Conservation (phyloP, 257 asterid genomes). For the Cynanchum wilfordii region DNA sequence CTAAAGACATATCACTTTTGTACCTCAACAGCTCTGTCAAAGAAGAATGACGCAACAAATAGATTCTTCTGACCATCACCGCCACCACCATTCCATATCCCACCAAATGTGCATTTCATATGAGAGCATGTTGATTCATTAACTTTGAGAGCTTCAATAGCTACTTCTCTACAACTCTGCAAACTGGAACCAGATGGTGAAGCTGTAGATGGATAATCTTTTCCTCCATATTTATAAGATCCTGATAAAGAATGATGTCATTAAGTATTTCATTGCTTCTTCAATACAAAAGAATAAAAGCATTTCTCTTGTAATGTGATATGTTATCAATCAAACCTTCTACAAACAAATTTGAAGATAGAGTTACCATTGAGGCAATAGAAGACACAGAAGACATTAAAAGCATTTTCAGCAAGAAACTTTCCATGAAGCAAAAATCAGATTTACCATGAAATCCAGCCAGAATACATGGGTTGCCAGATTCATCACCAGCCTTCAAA, state of each 20-base stretch:
- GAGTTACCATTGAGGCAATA: background rate
- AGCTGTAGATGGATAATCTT: conserved; percentile 50
- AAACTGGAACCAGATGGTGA: conserved; percentile 68
- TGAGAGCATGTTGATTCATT: conserved; percentile 78
- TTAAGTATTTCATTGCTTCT: background rate
- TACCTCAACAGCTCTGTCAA: conserved; percentile 98
- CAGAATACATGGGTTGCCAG: conserved; percentile 40
- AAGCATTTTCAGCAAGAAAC: conserved; percentile 8
- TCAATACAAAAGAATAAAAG: background rate
- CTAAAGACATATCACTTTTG: conserved; percentile 7
- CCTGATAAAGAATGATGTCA: conserved; percentile 33
- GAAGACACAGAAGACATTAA: background rate
- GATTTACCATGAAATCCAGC: conserved; percentile 36
- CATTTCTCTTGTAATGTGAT: background rate
- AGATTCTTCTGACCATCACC: conserved; percentile 95
- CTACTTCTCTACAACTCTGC: conserved; percentile 59
- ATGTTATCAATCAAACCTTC: background rate
- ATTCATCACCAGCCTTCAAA: conserved; percentile 34
- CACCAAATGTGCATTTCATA: conserved; percentile 99
- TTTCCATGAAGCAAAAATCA: background rate
- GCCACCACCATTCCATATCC: conserved; percentile 98
- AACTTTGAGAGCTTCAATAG: conserved; percentile 70
- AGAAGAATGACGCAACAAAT: conserved; percentile 92
- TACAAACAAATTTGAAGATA: background rate
- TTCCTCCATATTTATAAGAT: conserved; percentile 73